These are phyloP conservation scores for Hippophae gyantsensis DNA, from an alignment of 306 rosid species.

Conservation along the genomic window DNA sequence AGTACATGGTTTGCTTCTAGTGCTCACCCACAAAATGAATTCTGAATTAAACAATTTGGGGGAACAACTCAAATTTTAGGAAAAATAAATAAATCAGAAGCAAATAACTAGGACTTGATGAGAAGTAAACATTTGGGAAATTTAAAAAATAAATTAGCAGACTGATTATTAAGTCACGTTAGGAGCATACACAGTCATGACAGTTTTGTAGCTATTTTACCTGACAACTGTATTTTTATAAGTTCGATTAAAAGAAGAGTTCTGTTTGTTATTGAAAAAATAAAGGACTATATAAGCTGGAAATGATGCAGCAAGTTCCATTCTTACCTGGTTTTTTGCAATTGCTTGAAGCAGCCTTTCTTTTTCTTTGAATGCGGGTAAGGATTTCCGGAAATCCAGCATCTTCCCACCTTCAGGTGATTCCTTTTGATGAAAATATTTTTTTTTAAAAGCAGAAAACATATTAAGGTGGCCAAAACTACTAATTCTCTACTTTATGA, in stretches of 20 bases:
- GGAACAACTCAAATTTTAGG: too few relatives aligned
- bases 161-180: too few relatives aligned
- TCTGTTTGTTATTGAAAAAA: neutral
- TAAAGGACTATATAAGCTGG: conserved; percentile 4
- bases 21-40: too few relatives aligned
- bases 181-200: too few relatives aligned
- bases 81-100: too few relatives aligned
- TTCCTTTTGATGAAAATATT: conserved; percentile 26
- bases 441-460: neutral
- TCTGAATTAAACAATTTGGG: too few relatives aligned
- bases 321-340: conserved; percentile 44
- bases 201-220: too few relatives aligned
- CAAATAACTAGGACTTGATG: too few relatives aligned
- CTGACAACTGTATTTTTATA: too few relatives aligned
- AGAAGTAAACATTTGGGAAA: too few relatives aligned
- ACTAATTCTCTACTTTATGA: conserved; percentile 1
- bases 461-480: neutral
- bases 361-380: conserved; percentile 45
- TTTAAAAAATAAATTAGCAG: too few relatives aligned
- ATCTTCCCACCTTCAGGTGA: conserved; percentile 54
- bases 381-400: conserved; percentile 37
- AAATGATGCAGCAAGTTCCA: neutral
- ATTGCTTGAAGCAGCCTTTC: conserved; percentile 45
- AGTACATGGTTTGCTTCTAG: too few relatives aligned
- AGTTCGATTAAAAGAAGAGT: neutral